Base-by-base conservation (phyloP, 163 green algal species). In the Scenedesmus sp. region DNA sequence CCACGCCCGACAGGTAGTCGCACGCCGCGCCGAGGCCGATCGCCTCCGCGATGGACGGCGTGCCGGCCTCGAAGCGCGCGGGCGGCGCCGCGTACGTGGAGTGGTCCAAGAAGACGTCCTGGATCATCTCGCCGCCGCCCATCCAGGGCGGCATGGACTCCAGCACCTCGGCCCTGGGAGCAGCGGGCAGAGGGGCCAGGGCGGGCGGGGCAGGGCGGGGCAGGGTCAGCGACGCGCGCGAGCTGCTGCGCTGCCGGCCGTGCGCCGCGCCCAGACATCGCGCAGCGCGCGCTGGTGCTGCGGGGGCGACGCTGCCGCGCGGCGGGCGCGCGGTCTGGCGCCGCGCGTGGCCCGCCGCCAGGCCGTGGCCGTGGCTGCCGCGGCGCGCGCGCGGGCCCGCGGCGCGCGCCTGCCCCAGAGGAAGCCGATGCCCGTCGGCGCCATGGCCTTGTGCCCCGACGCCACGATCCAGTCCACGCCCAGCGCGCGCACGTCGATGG, bases 391-490 rank as follows among this genome's bases (percentile, higher is more conserved):
- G n/a, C n/a, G n/a, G n/a, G n/a, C n/a, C n/a, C n/a, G n/a, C n/a
- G n/a, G n/a, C n/a, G n/a, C n/a, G n/a, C n/a, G n/a, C n/a, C 83
- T 91, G 64, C 94, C 97, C 94, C 97, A 99, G 26, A 99, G 88
- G 84, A 99, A 99, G 24, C 96, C 97, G 51, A 98, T 97, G 80
- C 96, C 97, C 11, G 96, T 98, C n/a, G 97, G 95, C 0, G 87
- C 96, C 70, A 93, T 97, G 92, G 98, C 97, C 86, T 99, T 99
- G 89, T 99, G 97, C 4, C 69, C 86, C 22, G 90, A 96, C 7
- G 88, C 95, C 42, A 98, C 97, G 33, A 99, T 93, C 85, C 90
- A 99, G 86, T 99, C 97, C 14, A 90, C 94, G 1, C 93, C 95
- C 44, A 99, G 87, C 0, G 81, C 60, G 57, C 93, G 86, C 33